Percentiles rank a stretch among this genome's conserved stretches.
Conservation (phyloP, 1,139 yeast genomes). For the Candida sojae region DNA sequence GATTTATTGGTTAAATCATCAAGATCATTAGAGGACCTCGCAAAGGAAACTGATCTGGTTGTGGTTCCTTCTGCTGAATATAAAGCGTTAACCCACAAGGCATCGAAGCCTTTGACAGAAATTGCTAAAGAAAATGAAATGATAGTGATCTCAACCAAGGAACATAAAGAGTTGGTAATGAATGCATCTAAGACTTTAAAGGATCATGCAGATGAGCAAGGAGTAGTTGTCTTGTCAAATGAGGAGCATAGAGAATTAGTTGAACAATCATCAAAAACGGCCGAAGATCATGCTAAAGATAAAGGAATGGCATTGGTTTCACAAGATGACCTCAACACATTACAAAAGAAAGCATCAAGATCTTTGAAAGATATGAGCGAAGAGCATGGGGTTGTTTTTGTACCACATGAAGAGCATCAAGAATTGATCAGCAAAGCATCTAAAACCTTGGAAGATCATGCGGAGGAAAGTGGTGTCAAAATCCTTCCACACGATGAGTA, state of each 20-base stretch:
- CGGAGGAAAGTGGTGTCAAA: conserved; percentile 10
- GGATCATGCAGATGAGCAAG: conserved; percentile 13
- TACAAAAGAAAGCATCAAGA: conserved; percentile 4
- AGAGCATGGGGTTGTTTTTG: conserved; percentile 13
- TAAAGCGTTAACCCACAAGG: conserved; percentile 6
- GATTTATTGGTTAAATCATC: conserved; percentile 9
- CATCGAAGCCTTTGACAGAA: conserved; percentile 6
- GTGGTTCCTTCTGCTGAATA: conserved; percentile 7
- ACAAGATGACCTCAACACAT: conserved; percentile 5
- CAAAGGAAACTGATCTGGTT: conserved; percentile 17
- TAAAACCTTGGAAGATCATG: conserved; percentile 14
- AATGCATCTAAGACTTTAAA: conserved; percentile 11
- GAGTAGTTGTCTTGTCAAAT: conserved; percentile 12
- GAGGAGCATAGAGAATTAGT: conserved; percentile 14
- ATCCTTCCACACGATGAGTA: conserved; percentile 4
- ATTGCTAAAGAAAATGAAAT: conserved; percentile 17
- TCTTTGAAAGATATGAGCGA: conserved; percentile 13
- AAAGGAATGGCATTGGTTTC: conserved; percentile 11
- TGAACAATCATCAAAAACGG: conserved; percentile 15
- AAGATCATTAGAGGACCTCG: conserved; percentile 12
- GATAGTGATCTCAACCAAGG: conserved; percentile 11
- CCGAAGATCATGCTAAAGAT: conserved; percentile 17
- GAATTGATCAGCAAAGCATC: conserved; percentile 15
- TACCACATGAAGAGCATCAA: conserved; percentile 18
- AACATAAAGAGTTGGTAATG: conserved; percentile 10